Base-by-base conservation (phyloP, 208 protist species). In the Paratrypanosoma confusum region DNA sequence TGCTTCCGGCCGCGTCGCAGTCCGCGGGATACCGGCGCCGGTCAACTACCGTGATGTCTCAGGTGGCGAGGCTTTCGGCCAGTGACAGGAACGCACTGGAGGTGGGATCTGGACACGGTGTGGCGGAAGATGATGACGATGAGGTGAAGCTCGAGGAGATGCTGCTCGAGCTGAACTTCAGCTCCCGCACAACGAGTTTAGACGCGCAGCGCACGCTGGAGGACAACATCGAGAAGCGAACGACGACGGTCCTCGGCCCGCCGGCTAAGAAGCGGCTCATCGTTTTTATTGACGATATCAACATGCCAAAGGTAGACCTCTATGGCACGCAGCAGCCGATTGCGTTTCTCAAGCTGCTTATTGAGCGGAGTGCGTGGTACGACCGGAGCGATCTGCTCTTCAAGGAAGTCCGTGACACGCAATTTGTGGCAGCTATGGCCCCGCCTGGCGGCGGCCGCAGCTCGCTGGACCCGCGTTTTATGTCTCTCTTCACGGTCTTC, bases 321-420 rank as follows among this genome's bases (percentile, higher is more conserved):
- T 98, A 99, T 65, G 97, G 96, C 16, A 99, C 97, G 24, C 95
- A 98, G 81, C 96, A 99, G 74, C 96, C 97, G 16, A 98, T 99
- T 51, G 96, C 97, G 14, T 93, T 99, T 32, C 59, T 99, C 18
- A 99, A 98, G 71, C 77, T 98, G 40, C 75, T 99, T 1, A 84
- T 98, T 17, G 96, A 98, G 55, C 58, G 86, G 32, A 71, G 84
- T 28, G 96, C 90, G 16, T 88, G 98, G 70, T 99, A 98, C 67
- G 96, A 98, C 39, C 81, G 97, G 23, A 90, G 95, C 44, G 95
- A 98, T 49, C 69, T 98, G 27, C 65, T 84, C 25, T 98, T 96
- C 74, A 97, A 97, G 68, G 85, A 85, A 34, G 67, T 99, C 28
- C 62, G 82, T 1, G 96, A 99, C 66, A 80, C 97, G 17, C 85